phyloP scores from a whole-genome alignment of 2,329 filamentous ascomycete species.

The Colletotrichum ledebouriae region DNA sequence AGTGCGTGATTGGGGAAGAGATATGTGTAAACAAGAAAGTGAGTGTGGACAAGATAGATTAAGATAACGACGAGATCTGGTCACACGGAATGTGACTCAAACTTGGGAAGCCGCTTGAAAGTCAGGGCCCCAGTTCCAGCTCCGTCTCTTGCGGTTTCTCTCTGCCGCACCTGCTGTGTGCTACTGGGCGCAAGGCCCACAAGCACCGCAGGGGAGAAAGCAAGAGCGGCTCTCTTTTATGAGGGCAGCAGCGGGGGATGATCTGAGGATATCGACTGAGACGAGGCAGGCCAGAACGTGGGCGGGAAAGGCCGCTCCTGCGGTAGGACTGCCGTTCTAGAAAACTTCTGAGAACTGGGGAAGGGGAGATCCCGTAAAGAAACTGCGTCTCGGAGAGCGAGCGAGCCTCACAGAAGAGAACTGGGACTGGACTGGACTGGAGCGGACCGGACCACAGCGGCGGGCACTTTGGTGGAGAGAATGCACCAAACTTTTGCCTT shows the following conservation, averaged over 20 bases:
- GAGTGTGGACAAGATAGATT: constrained; percentile 8
- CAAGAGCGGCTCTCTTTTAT: constrained; percentile 21
- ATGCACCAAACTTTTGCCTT: constrained; percentile 32
- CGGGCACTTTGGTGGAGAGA: constrained; percentile 7
- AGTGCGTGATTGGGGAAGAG: neutral
- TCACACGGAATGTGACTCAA: constrained; percentile 39
- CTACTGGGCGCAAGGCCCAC: constrained; percentile 40
- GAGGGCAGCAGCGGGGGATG: constrained; percentile 13
- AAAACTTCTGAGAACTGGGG: neutral
- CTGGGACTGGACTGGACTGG: neutral
- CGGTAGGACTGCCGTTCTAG: constrained; percentile 7
- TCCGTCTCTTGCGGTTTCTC: constrained; percentile 6
- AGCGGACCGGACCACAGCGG: constrained; percentile 2
- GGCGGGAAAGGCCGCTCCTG: constrained; percentile 21
- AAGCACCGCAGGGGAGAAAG: constrained; percentile 26
- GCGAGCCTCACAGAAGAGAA: constrained; percentile 7
- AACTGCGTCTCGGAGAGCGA: neutral
- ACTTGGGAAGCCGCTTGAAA: constrained; percentile 12
- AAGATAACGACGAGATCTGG: constrained; percentile 21
- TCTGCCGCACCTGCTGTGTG: constrained; percentile 30
- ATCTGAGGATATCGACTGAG: constrained; percentile 24
- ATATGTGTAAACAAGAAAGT: constrained; percentile 14
- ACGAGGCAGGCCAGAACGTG: constrained; percentile 29
- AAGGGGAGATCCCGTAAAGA: constrained; percentile 2
- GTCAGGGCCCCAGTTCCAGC: constrained; percentile 14